Percentiles rank a stretch among this genome's conserved stretches.
Evolutionary conservation across 2,329 filamentous ascomycete species (phyloP).

Genomic region (Epichloe typhina): DNA sequence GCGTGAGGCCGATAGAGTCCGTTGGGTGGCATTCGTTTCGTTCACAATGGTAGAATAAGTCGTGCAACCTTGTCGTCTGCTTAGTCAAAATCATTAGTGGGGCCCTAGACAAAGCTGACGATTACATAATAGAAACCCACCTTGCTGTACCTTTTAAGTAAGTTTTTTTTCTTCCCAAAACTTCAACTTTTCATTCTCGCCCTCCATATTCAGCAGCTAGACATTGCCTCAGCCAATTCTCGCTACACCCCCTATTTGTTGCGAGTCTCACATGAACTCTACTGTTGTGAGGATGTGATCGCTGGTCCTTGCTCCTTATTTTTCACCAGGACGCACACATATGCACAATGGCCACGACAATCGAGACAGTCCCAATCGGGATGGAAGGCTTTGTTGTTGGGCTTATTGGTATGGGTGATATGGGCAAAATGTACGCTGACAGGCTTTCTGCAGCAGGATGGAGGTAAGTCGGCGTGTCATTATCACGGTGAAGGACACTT

Average conservation of each 20-base stretch:
- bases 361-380: slow-evolving; percentile 21
- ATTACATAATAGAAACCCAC: slow-evolving; percentile 4
- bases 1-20: too few species aligned
- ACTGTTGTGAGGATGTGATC: slow-evolving; percentile 14
- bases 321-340: slow-evolving; percentile 13
- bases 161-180: background rate
- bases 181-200: accelerated
- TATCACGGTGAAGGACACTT: background rate
- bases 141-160: background rate
- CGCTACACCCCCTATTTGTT: background rate
- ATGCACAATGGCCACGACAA: slow-evolving; percentile 15
- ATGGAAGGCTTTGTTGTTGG: slow-evolving; percentile 69
- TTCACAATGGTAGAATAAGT: too few species aligned
- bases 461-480: slow-evolving; percentile 49
- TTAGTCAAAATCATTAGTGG: background rate
- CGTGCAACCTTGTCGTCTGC: background rate
- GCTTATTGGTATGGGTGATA: slow-evolving; percentile 97
- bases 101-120: background rate
- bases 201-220: background rate
- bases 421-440: slow-evolving; percentile 97
- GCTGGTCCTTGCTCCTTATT: slow-evolving; percentile 12
- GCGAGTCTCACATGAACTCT: background rate
- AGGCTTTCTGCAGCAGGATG: slow-evolving; percentile 82
- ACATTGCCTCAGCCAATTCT: background rate
- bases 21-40: background rate